Conservation (phyloP, 192 early-diverging fungal genomes). For the Helicostylum pulchrum region DNA sequence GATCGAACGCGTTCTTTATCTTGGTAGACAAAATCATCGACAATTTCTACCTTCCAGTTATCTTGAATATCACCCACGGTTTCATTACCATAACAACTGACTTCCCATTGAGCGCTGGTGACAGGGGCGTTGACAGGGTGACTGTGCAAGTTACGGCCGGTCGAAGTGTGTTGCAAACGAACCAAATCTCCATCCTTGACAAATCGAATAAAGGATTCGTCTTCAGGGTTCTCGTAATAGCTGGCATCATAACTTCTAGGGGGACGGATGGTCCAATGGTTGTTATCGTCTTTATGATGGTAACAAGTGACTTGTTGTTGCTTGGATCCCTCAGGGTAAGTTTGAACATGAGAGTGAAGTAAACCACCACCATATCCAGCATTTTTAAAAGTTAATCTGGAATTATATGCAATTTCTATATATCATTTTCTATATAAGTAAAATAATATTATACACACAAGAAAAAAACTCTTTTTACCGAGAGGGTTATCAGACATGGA, state of each 20-base stretch:
- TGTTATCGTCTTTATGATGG: conserved; percentile 90
- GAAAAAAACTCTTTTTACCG: conserved; percentile 38
- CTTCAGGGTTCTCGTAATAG: conserved; percentile 47
- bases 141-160: conserved; percentile 80
- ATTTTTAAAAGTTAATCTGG: conserved; percentile 82
- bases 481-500: conserved; percentile 78
- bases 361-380: conserved; percentile 80
- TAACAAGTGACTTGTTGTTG: conserved; percentile 98
- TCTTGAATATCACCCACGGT: conserved; percentile 79
- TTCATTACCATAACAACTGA: conserved; percentile 82
- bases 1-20: conserved; percentile 58
- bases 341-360: conserved; percentile 91
- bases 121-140: conserved; percentile 76
- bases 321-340: conserved; percentile 80
- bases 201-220: conserved; percentile 24
- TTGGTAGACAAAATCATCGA: conserved; percentile 59
- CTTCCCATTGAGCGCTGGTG: conserved; percentile 77
- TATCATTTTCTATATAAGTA: no score
- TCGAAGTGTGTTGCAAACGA: conserved; percentile 74
- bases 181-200: conserved; percentile 77
- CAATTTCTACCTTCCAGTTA: conserved; percentile 85
- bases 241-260: not conserved
- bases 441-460: not conserved
- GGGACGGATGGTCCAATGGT: conserved; percentile 74
- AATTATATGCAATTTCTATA: conserved; percentile 85